Evolutionary conservation across 2,329 filamentous ascomycete genomes (phyloP).

Genomic region (Apiospora saccharicola): DNA sequence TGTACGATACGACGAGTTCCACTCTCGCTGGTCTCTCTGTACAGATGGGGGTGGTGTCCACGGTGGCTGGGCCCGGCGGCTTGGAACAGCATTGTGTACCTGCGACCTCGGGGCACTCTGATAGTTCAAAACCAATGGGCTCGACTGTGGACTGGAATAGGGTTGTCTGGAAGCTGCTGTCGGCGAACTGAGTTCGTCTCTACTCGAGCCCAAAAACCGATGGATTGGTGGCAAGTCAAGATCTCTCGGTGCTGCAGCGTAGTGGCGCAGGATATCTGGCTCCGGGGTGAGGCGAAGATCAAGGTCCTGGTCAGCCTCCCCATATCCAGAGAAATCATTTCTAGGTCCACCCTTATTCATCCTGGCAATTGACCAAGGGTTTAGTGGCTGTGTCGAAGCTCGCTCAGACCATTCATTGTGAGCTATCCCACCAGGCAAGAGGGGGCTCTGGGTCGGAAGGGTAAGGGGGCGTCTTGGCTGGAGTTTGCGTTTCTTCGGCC

Average conservation of each 20-base stretch:
- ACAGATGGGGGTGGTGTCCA: slow-evolving; percentile 43
- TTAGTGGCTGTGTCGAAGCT: slow-evolving; percentile 32
- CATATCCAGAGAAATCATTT: slow-evolving; percentile 5
- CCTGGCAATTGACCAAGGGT: slow-evolving; percentile 51
- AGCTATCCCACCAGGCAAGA: neutral
- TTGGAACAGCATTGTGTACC: slow-evolving; percentile 28
- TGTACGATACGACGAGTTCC: slow-evolving; percentile 8
- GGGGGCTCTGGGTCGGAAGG: neutral
- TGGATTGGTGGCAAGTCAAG: slow-evolving; percentile 37
- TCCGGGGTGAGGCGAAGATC: slow-evolving; percentile 34
- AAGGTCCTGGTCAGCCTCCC: neutral
- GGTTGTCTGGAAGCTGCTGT: neutral
- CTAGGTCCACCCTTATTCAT: slow-evolving; percentile 33
- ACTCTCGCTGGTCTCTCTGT: slow-evolving; percentile 27
- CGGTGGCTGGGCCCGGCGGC: slow-evolving; percentile 34
- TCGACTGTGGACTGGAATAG: neutral
- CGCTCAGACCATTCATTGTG: neutral
- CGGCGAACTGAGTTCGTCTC: slow-evolving; percentile 19
- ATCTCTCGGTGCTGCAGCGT: slow-evolving; percentile 38
- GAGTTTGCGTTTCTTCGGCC: slow-evolving; percentile 16
- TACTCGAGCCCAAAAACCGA: slow-evolving; percentile 18
- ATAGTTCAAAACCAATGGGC: neutral
- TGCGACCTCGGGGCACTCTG: neutral
- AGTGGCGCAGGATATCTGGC: slow-evolving; percentile 39
- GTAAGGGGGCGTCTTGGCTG: slow-evolving; percentile 19